Evolutionary conservation across 345 rosid genomes (phyloP), one percentile per base, ranked within the genome.

Genomic region (Excoecaria agallocha): DNA sequence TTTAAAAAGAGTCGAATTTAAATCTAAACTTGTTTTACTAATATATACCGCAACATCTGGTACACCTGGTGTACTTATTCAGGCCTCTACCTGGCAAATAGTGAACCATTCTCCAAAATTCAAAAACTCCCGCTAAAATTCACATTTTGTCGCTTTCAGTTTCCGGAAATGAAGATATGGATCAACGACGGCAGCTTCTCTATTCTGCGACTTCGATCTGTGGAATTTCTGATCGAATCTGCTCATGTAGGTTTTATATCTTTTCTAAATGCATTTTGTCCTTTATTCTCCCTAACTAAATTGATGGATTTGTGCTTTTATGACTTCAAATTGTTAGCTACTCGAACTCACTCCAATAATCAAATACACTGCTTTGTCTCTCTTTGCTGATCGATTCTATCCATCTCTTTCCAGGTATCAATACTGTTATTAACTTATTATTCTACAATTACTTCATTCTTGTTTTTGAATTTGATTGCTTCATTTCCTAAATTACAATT

Each of bases 281-380:
- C 30, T 41, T 52, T 68, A 66, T 48, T 41, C 66, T 45, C 64
- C 6, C 12, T 30, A 30, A 30, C n/a, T 3, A 13, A 10, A 25
- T 35, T 51, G 78, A 46, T 74, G 24, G n/a, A 24, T 10, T 5
- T 17, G 48, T 35, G 11, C 30, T 43, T 72, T n/a, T 41, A 4
- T 63, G 68, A 11, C 12, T 15, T 12, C 17, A 10, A 17, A 30
- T 76, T 56, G 50, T n/a, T 67, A 91, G 97, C 81, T 79, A 73
- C 88, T 90, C 19, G 55, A 83, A 58, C 88, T 86, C 63, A 74
- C 86, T 75, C 93, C 96, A 12, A 52, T 82, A 10, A 88, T 91
- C 79, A 94, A 94, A 59, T 91, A 91, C 84, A 81, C 93, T 9
- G 82, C 97, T 0, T 68, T 90, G 35, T 85, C 91, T 12, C 91